Evolutionary conservation across 148 eudicot genomes (phyloP).

Genomic region (Fagopyrum homotropicum): DNA sequence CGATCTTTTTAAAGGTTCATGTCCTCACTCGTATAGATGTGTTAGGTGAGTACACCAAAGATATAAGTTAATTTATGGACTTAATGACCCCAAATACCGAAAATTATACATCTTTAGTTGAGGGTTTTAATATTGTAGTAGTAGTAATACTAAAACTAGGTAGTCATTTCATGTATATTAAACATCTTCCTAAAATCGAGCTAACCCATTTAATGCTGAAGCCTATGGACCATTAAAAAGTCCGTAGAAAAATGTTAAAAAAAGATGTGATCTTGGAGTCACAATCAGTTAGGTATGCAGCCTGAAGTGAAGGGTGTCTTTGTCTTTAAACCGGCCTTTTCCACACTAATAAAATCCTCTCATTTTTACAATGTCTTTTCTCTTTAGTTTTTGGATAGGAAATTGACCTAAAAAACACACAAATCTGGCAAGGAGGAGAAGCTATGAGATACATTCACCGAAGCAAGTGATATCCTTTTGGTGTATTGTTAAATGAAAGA

Average conservation of each 20-base stretch:
- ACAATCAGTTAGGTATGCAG: constrained; percentile 9
- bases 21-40: no score
- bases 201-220: background rate
- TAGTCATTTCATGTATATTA: background rate
- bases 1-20: no score
- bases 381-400: background rate
- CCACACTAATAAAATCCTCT: background rate
- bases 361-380: background rate
- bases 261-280: constrained; percentile 5
- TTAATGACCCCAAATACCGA: no score
- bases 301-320: constrained; percentile 1
- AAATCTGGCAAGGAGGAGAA: background rate
- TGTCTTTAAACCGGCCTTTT: constrained; percentile 5
- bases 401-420: background rate
- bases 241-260: background rate
- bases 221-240: background rate
- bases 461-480: background rate
- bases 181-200: background rate
- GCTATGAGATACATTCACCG: background rate
- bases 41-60: no score
- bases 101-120: no score
- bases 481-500: background rate
- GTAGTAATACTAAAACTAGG: no score
- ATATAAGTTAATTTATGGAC: no score
- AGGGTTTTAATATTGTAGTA: no score